Conservation (phyloP, 169 alveolate species). For the Plasmodium gonderi region DNA sequence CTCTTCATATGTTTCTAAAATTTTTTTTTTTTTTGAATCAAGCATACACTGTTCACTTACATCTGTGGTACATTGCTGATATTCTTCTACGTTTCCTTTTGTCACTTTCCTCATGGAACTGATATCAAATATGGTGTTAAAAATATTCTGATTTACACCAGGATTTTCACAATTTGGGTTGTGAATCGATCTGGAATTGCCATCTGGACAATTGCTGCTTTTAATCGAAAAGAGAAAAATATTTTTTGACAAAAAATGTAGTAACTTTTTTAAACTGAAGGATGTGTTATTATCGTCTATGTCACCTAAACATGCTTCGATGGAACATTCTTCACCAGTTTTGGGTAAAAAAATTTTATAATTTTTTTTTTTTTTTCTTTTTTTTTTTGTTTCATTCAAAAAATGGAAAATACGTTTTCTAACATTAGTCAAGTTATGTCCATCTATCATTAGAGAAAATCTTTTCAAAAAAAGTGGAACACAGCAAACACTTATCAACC, state of each 20-base stretch:
- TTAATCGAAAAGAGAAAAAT: slow-evolving; percentile 6
- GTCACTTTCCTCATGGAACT: background rate
- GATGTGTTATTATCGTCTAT: background rate
- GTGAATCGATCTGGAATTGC: background rate
- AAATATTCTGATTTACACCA: background rate
- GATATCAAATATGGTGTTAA: slow-evolving; percentile 36
- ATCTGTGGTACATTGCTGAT: background rate
- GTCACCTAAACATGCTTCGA: slow-evolving; percentile 7
- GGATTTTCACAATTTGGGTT: background rate
- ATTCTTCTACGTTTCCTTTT: too few species aligned
- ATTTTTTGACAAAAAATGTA: slow-evolving; percentile 5
- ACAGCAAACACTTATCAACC: slow-evolving; percentile 23
- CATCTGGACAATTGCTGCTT: background rate
- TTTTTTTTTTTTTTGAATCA: background rate
- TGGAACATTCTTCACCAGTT: background rate
- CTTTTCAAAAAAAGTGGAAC: slow-evolving; percentile 22
- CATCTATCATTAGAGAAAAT: slow-evolving; percentile 1
- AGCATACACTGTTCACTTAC: too few species aligned
- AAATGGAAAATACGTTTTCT: slow-evolving; percentile 7
- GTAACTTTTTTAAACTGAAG: slow-evolving; percentile 18
- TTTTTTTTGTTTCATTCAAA: background rate
- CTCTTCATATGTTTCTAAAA: background rate
- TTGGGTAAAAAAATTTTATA: background rate
- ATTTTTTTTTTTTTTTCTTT: background rate
- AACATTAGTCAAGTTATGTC: background rate